Evolutionary conservation across 768 basidiomycete species (phyloP), one percentile per base, ranked within the genome.

Genomic region (Collybia sordida): DNA sequence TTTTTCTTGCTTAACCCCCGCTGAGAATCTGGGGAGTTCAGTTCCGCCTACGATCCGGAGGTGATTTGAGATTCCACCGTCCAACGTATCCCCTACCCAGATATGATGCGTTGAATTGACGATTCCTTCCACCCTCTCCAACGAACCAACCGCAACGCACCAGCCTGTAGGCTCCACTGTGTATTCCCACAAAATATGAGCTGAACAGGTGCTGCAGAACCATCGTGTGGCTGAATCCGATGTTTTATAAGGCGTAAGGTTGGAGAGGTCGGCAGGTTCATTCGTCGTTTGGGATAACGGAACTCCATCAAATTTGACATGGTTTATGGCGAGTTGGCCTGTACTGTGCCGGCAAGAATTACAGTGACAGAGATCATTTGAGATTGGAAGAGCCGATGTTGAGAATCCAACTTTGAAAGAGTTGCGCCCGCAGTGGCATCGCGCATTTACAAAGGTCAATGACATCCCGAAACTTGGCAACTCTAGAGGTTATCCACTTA

Each of bases 321-420:
- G 40, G 15, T 56, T 52, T 3, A 55, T 52, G 24, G 52, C 50
- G 19, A 66, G 48, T 40, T 60, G 56, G 12, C 68, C 68, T 3
- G 60, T 64, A 23, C 43, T 56, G 37, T 67, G 68, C 6, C 66
- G 52, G 50, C 68, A 69, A 23, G 55, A 41, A 40, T 57, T 61
- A 52, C 68, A 69, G 44, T 69, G 62, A 50, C 67, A 68, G 3
- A 65, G 47, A 43, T 55, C 49, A 36, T 25, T 55, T 14, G 19
- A 6, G 12, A 59, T 51, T 1, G 65, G 64, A 1, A 66, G 51
- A 17, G 56, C 50, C 6, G 49, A 39, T 8, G 59, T 61, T 4
- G 28, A 6, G 38, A 66, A 59, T 1, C 57, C 53, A 22, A 64
- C 45, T 9, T 48, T 45, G 42, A 64, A 62, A 6, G 36, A 40